Evolutionary conservation across 1,284 basidiomycete genomes (phyloP).

Genomic region (Taiwanofungus camphoratus): DNA sequence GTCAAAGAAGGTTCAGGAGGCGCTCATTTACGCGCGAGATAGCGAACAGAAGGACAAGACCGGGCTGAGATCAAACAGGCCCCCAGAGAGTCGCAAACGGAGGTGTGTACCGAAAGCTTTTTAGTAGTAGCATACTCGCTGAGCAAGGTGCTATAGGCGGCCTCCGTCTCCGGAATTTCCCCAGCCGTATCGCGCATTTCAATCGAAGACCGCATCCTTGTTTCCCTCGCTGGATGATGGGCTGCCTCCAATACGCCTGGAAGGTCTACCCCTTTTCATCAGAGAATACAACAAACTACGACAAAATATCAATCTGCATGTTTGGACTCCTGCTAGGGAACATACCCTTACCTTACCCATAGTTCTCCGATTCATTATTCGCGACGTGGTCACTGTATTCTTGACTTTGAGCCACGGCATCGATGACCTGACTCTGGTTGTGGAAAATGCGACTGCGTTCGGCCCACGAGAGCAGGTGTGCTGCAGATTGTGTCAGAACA

Average conservation of each 20-base stretch:
- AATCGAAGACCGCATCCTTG: constrained; percentile 31
- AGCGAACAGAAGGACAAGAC: constrained; percentile 45
- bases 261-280: constrained; percentile 44
- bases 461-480: constrained; percentile 61
- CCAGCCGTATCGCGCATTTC: constrained; percentile 45
- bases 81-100: constrained; percentile 45
- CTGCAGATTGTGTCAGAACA: background rate
- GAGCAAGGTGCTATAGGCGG: constrained; percentile 30
- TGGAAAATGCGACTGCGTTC: constrained; percentile 58
- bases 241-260: constrained; percentile 33
- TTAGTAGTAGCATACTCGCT: background rate
- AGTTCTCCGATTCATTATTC: constrained; percentile 49
- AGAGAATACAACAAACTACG: constrained; percentile 44
- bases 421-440: constrained; percentile 33
- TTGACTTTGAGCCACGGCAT: constrained; percentile 38
- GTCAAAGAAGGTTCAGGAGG: constrained; percentile 47
- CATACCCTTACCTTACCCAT: constrained; percentile 28
- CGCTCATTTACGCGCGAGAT: constrained; percentile 42
- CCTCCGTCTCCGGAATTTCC: constrained; percentile 55
- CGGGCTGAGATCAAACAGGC: constrained; percentile 37
- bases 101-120: constrained; percentile 33
- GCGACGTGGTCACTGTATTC: constrained; percentile 56
- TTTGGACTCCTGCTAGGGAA: constrained; percentile 33
- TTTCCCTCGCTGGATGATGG: constrained; percentile 38
- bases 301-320: constrained; percentile 35